These are phyloP conservation scores for Leavenworthia alabamica DNA, from an alignment of 345 rosid genomes.

Conservation along the genomic window DNA sequence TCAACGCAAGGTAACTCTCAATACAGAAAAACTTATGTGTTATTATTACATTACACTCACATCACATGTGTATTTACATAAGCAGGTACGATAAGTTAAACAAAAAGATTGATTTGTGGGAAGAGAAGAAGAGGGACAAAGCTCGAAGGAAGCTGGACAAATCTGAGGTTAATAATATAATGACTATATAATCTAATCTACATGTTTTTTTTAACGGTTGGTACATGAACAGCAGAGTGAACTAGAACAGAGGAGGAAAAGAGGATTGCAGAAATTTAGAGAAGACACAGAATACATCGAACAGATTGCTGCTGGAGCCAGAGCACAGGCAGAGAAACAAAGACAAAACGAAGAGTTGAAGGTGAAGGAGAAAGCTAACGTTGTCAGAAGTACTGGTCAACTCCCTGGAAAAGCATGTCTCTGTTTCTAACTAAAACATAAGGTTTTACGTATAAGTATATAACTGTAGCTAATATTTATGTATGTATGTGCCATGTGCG, in stretches of 20 bases:
- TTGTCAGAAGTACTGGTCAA: slow-evolving; percentile 48
- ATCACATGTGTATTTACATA: neutral
- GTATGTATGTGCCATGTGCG: too few relatives aligned
- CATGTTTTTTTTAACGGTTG: neutral
- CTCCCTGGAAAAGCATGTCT: slow-evolving; percentile 35
- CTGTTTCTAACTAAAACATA: slow-evolving; percentile 27
- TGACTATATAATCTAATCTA: neutral
- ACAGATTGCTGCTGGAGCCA: slow-evolving; percentile 47
- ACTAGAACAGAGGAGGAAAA: slow-evolving; percentile 35
- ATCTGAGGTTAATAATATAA: slow-evolving; percentile 45
- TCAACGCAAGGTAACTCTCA: slow-evolving; percentile 45
- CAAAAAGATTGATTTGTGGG: slow-evolving; percentile 52
- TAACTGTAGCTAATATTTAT: slow-evolving; percentile 7
- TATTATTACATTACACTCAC: neutral
- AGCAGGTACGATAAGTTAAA: slow-evolving; percentile 49
- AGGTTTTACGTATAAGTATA: neutral
- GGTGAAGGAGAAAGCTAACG: slow-evolving; percentile 53
- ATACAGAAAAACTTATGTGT: neutral
- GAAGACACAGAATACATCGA: slow-evolving; percentile 43
- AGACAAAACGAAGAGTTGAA: slow-evolving; percentile 42
- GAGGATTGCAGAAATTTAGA: slow-evolving; percentile 40
- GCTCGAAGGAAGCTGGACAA: slow-evolving; percentile 42
- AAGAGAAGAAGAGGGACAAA: slow-evolving; percentile 49
- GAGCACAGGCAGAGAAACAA: slow-evolving; percentile 52
- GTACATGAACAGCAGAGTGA: slow-evolving; percentile 43